These are phyloP conservation scores for Heritiera fomes DNA, from an alignment of 345 rosid genomes.

Conservation along the genomic window DNA sequence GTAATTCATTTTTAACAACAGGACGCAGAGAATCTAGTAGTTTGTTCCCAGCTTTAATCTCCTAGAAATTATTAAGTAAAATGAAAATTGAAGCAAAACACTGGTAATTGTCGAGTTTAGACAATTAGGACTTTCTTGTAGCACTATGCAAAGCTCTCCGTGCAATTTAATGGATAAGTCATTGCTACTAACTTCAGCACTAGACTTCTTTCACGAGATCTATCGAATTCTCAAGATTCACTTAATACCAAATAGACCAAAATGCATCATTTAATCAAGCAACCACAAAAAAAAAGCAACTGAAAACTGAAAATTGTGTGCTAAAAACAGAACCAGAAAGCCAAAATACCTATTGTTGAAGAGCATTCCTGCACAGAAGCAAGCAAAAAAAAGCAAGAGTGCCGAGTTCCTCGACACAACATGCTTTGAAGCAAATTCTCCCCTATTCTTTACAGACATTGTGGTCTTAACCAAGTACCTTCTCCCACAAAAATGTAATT, in stretches of 20 bases:
- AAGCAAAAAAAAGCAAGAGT: slow-evolving; percentile 58
- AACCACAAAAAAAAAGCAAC: background rate
- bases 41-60: background rate
- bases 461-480: background rate
- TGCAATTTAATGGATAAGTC: background rate
- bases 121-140: background rate
- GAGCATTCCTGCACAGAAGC: slow-evolving; percentile 79
- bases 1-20: background rate
- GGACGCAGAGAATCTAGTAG: background rate
- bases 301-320: background rate
- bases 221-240: background rate
- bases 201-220: background rate
- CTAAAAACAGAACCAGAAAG: slow-evolving; percentile 12
- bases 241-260: background rate
- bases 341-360: slow-evolving; percentile 71
- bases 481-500: slow-evolving; percentile 14
- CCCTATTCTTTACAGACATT: slow-evolving; percentile 71
- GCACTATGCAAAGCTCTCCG: background rate
- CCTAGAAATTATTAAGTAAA: background rate
- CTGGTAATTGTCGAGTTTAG: background rate
- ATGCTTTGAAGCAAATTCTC: slow-evolving; percentile 41
- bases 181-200: background rate
- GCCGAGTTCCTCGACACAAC: slow-evolving; percentile 54
- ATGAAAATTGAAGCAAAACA: background rate
- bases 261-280: background rate